A percentile compares a stretch with the other conserved stretches of the same genome.
Evolutionary conservation across 2,329 filamentous ascomycete species (phyloP).

Genomic region (Fusarium setosum): DNA sequence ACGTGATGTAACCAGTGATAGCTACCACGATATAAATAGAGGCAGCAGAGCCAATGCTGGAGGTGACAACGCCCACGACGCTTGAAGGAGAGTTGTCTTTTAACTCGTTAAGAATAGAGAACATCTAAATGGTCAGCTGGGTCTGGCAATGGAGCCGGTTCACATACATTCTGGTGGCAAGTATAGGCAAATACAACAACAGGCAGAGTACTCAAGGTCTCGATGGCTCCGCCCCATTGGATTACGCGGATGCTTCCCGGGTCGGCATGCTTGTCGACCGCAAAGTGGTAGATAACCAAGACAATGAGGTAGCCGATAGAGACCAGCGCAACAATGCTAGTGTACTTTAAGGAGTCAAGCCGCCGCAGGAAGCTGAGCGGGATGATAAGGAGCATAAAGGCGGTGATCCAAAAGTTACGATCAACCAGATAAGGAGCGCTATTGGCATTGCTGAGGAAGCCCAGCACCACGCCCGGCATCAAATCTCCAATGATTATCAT

Average conservation of each 20-base stretch:
- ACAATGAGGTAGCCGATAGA: slow-evolving; percentile 96
- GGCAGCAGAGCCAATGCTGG: slow-evolving; percentile 90
- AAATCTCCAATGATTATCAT: slow-evolving; percentile 98
- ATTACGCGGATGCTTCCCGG: slow-evolving; percentile 81
- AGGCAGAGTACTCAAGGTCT: slow-evolving; percentile 86
- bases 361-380: slow-evolving; percentile 91
- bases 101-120: slow-evolving; percentile 97
- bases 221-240: slow-evolving; percentile 81
- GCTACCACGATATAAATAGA: slow-evolving; percentile 90
- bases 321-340: slow-evolving; percentile 88
- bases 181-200: slow-evolving; percentile 99
- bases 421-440: slow-evolving; percentile 81
- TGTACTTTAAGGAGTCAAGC: slow-evolving; percentile 97
- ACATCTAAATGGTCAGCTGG: slow-evolving; percentile 75
- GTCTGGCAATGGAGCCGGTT: neutral
- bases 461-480: slow-evolving; percentile 93
- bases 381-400: slow-evolving; percentile 96
- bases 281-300: slow-evolving; percentile 92
- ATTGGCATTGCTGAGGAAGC: slow-evolving; percentile 76
- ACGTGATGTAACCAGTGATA: slow-evolving; percentile 95
- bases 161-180: slow-evolving; percentile 91
- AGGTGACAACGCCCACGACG: slow-evolving; percentile 80
- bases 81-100: slow-evolving; percentile 80
- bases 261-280: slow-evolving; percentile 79
- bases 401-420: slow-evolving; percentile 96